A percentile compares a stretch with the other conserved stretches of the same genome.
phyloP scores from a whole-genome alignment of 345 rosid genomes.

The Gossypium stocksii region DNA sequence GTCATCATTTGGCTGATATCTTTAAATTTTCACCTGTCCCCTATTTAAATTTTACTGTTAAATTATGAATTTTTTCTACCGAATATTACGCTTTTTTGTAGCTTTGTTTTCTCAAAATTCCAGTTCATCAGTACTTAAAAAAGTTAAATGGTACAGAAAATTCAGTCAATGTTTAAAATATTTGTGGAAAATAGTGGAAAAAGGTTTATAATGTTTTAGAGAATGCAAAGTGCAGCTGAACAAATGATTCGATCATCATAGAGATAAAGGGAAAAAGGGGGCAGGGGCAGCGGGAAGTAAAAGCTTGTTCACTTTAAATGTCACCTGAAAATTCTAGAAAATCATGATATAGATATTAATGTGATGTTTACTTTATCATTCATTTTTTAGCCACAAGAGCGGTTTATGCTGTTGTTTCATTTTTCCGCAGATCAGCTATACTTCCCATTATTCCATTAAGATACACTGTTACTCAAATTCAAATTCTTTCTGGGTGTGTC shows the following conservation, averaged over 20 bases:
- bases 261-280: background rate
- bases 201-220: background rate
- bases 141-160: background rate
- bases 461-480: background rate
- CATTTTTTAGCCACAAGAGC: background rate
- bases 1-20: background rate
- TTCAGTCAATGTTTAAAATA: background rate
- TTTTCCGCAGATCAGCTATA: background rate
- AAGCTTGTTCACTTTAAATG: background rate
- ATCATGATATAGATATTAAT: conserved; percentile 1
- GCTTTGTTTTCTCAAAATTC: background rate
- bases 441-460: background rate
- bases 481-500: background rate
- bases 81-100: background rate
- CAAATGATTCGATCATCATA: background rate
- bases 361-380: background rate
- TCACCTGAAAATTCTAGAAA: background rate
- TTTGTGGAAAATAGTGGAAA: background rate
- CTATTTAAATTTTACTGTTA: background rate
- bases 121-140: background rate
- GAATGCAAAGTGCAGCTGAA: background rate
- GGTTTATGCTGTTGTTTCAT: background rate
- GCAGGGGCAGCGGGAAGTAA: background rate
- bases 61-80: background rate
- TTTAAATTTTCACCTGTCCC: background rate